Evolutionary conservation across 225 moss, liverwort and hornwort species (phyloP), one percentile per base, ranked within the genome.

Genomic region (Ulota crispa): DNA sequence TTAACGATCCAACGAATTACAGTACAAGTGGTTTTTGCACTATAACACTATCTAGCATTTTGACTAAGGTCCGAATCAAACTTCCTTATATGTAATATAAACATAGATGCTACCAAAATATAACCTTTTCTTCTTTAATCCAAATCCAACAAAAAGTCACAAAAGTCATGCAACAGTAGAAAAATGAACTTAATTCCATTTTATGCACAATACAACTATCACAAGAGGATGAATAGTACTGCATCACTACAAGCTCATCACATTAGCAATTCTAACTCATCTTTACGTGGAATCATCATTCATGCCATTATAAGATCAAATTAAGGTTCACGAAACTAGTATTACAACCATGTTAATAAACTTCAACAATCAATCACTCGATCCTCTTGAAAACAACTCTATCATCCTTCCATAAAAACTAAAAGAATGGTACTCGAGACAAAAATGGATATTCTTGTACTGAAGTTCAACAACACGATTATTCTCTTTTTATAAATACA

Each of bases 401-500:
- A 15, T 4, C 24, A 10, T 13, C 20, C 45, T 43, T 19, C 62
- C 43, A 75, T 30, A 23, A 41, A 45, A 45, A 28, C 68, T n/a
- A 50, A 50, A 50, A 50, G 18, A 16, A 18, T 18, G 5, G 4
- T 62, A 62, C 63, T 4, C 32, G 42, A 75, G 63, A 75, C 42
- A 64, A 59, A 4, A 71, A 79, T n/a, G 28, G 53, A 15, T 75
- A 10, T 63, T 43, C 79, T 65, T 70, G 41, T 23, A 45, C 52
- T 62, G 13, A 56, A 30, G 19, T 75, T 79, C 64, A 78, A 73
- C 80, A 84, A 81, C 73, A 73, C 56, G 19, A 84, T 64, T 64
- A 30, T 37, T 83, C 73, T 55, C 78, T 36, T 59, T 24, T 81
- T 80, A 81, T 12, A 78, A 81, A 81, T 78, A 84, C 83, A 84